Evolutionary conservation across 306 rosid species (phyloP).

Genomic region (Dalbergia cultrata): DNA sequence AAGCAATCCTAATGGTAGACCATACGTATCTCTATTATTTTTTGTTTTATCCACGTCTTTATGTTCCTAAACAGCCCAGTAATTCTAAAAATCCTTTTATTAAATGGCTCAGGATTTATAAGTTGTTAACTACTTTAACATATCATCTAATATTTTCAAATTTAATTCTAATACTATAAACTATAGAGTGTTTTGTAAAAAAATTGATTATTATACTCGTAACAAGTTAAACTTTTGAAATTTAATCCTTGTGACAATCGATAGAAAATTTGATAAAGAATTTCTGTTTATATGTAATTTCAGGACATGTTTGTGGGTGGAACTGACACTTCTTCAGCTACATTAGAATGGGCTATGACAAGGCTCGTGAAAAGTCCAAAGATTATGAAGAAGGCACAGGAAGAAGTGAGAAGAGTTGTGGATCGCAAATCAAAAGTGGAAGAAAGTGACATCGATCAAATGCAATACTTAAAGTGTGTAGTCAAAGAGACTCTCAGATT

Average conservation of each 20-base stretch:
- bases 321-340: constrained; percentile 45
- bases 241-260: too few relatives aligned
- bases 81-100: too few relatives aligned
- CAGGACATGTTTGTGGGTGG: constrained; percentile 72
- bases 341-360: constrained; percentile 62
- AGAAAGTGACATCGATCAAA: constrained; percentile 47
- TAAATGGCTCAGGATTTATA: not conserved
- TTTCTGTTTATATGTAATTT: not conserved
- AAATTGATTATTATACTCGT: not conserved
- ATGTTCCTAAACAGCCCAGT: too few relatives aligned
- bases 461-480: constrained; percentile 62
- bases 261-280: not conserved
- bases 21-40: not conserved
- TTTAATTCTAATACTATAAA: too few relatives aligned
- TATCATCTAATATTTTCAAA: too few relatives aligned
- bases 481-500: constrained; percentile 63
- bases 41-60: not conserved
- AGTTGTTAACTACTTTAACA: not conserved
- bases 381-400: constrained; percentile 62
- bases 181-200: too few relatives aligned
- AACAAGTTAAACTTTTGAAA: not conserved
- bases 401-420: constrained; percentile 64
- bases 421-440: constrained; percentile 53
- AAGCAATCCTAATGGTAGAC: constrained; percentile 47
- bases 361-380: constrained; percentile 58